phyloP scores from a whole-genome alignment of 83 land plant genomes.

The Picea mariana region DNA sequence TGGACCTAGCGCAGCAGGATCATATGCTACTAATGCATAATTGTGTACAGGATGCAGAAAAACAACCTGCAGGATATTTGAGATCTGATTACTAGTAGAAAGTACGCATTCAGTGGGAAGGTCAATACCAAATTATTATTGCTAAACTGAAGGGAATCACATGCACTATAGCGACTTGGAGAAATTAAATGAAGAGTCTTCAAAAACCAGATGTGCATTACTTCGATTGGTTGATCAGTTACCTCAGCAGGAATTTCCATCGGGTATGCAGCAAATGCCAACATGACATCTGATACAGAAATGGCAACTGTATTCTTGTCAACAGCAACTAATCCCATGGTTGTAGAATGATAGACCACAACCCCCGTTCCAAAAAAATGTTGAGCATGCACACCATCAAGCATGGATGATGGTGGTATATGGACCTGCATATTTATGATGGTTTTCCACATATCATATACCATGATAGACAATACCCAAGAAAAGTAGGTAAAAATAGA shows the following conservation, averaged over 20 bases:
- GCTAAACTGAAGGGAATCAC: not conserved
- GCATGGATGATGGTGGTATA: slow-evolving; percentile 90
- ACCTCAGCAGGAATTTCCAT: slow-evolving; percentile 96
- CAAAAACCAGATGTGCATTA: not conserved
- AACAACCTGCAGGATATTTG: slow-evolving; percentile 55
- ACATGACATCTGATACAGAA: slow-evolving; percentile 92
- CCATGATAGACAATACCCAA: not conserved
- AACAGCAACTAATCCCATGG: too few relatives aligned
- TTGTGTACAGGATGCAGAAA: slow-evolving; percentile 97
- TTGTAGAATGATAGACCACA: too few relatives aligned
- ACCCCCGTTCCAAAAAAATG: too few relatives aligned
- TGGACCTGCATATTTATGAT: slow-evolving; percentile 68
- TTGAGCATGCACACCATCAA: too few relatives aligned
- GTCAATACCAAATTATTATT: not conserved
- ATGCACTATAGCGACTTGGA: not conserved
- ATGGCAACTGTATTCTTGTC: too few relatives aligned
- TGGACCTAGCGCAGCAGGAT: too few relatives aligned
- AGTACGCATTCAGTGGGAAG: not conserved
- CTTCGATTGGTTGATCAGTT: not conserved
- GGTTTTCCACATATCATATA: not conserved
- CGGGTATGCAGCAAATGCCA: slow-evolving; percentile 95
- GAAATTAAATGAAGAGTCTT: not conserved
- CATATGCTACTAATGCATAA: too few relatives aligned
- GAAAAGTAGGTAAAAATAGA: not conserved
- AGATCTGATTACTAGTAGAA: not conserved